These are phyloP conservation scores for Auricularia cornea DNA, from an alignment of 768 basidiomycete genomes.

Conservation along the genomic window DNA sequence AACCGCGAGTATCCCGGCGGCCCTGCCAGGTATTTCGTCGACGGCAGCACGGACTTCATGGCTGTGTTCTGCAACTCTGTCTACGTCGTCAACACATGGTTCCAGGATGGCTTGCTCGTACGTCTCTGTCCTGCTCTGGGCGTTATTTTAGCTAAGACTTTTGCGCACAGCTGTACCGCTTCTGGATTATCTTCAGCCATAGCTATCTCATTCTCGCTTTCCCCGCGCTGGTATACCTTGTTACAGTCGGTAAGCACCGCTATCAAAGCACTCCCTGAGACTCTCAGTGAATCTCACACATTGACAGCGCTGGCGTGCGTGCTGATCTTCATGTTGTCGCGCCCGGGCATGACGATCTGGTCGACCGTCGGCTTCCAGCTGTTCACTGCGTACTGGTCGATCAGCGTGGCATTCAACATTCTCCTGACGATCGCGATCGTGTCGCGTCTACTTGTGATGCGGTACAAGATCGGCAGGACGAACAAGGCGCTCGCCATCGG, in stretches of 20 bases:
- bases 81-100: constrained; percentile 21
- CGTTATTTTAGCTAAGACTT: not conserved
- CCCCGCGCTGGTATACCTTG: constrained; percentile 7
- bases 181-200: constrained; percentile 14
- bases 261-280: not conserved
- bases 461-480: constrained; percentile 2
- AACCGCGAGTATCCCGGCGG: constrained; percentile 19
- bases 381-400: constrained; percentile 13
- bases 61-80: constrained; percentile 18
- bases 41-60: constrained; percentile 15
- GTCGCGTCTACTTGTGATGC: constrained; percentile 17
- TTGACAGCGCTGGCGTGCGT: constrained; percentile 9
- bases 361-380: constrained; percentile 12
- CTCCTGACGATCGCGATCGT: constrained; percentile 17
- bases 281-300: constrained; percentile 4
- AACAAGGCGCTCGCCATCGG: constrained; percentile 7
- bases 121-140: not conserved
- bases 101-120: constrained; percentile 8
- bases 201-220: constrained; percentile 9
- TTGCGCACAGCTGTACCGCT: constrained; percentile 19
- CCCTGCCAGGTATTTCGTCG: constrained; percentile 13
- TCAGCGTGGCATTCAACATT: constrained; percentile 16
- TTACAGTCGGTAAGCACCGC: constrained; percentile 8
- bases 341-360: constrained; percentile 10
- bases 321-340: constrained; percentile 11